Conservation (phyloP, 345 rosid species). For the Firmiana major region DNA sequence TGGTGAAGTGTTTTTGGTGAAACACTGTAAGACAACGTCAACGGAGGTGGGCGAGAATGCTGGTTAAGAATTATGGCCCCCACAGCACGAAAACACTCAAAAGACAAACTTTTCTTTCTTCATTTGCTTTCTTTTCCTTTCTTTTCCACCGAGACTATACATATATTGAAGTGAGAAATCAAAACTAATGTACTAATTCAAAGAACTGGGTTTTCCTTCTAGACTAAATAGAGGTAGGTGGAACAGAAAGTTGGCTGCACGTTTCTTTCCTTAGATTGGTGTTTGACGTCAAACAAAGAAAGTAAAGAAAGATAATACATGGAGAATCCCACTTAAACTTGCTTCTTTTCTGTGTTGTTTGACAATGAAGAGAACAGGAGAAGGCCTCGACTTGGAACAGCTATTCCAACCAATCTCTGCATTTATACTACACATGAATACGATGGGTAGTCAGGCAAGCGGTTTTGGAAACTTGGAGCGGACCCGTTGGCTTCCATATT, state of each 20-base stretch:
- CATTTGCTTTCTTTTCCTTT: too few relatives aligned
- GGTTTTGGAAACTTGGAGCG: too few relatives aligned
- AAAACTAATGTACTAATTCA: too few relatives aligned
- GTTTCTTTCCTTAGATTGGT: constrained; percentile 12
- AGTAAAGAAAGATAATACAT: background rate
- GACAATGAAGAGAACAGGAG: too few relatives aligned
- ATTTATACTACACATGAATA: too few relatives aligned
- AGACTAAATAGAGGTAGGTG: constrained; percentile 19
- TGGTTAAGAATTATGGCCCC: constrained; percentile 13
- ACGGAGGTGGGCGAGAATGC: constrained; percentile 6
- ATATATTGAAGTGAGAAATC: too few relatives aligned
- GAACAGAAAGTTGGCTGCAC: constrained; percentile 29
- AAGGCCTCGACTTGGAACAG: too few relatives aligned
- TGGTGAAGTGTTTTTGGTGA: constrained; percentile 23
- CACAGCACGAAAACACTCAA: background rate
- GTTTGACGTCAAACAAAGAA: background rate
- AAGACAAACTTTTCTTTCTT: background rate
- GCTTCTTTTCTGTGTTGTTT: background rate
- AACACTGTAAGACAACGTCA: constrained; percentile 22
- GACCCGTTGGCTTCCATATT: too few relatives aligned
- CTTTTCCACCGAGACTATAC: background rate
- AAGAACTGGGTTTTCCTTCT: too few relatives aligned
- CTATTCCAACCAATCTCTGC: too few relatives aligned
- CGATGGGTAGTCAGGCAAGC: too few relatives aligned
- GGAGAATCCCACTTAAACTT: background rate